Conservation (phyloP, 805 yeast genomes). For the Yarrowia yakushimensis region DNA sequence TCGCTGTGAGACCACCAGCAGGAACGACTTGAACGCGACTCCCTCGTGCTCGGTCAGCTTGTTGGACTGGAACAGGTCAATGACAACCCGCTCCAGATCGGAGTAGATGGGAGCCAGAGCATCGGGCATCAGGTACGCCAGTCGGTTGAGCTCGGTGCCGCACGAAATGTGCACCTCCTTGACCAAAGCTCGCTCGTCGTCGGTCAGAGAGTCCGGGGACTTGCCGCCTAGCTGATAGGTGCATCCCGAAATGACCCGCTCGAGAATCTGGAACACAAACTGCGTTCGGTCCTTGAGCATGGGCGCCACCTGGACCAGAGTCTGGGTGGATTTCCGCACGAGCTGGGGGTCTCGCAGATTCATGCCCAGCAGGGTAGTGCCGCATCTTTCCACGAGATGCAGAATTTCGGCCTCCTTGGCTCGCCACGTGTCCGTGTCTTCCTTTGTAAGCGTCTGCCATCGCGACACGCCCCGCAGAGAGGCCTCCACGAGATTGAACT, state of each 20-base stretch:
- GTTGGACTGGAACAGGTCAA: slow-evolving; percentile 59
- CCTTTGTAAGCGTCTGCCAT: slow-evolving; percentile 70
- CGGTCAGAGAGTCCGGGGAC: slow-evolving; percentile 50
- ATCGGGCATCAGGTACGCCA: slow-evolving; percentile 94
- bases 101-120: slow-evolving; percentile 73
- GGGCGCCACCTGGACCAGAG: slow-evolving; percentile 91
- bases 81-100: slow-evolving; percentile 79
- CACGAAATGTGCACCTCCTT: slow-evolving; percentile 86
- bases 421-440: slow-evolving; percentile 52
- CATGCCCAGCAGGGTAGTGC: slow-evolving; percentile 57
- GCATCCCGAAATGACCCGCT: slow-evolving; percentile 78
- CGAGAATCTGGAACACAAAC: slow-evolving; percentile 78
- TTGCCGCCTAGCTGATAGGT: slow-evolving; percentile 63
- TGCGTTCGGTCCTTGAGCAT: slow-evolving; percentile 70
- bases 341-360: slow-evolving; percentile 75
- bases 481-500: slow-evolving; percentile 81
- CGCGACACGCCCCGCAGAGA: slow-evolving; percentile 88
- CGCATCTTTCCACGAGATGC: slow-evolving; percentile 53
- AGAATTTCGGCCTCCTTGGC: slow-evolving; percentile 52
- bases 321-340: slow-evolving; percentile 81
- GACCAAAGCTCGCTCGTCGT: slow-evolving; percentile 70
- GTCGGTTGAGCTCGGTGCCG: slow-evolving; percentile 89
- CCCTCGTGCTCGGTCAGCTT: slow-evolving; percentile 86
- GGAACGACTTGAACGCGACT: slow-evolving; percentile 88
- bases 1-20: slow-evolving; percentile 87